phyloP scores from a whole-genome alignment of 495 filamentous ascomycete species.

The Aspergillus homomorphus region DNA sequence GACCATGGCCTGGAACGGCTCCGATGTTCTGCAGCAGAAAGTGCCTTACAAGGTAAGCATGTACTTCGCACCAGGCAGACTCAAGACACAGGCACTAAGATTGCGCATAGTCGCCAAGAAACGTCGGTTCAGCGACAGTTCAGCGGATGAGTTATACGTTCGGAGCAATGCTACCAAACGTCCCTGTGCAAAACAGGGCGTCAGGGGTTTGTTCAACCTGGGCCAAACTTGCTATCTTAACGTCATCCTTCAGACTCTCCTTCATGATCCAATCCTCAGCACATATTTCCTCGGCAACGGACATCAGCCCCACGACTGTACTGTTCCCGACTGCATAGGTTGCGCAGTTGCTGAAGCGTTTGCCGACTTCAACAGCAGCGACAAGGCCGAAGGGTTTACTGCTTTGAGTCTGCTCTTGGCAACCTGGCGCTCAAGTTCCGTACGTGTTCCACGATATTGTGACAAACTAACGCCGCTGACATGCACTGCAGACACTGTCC shows the following conservation, averaged over 20 bases:
- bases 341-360: slow-evolving; percentile 92
- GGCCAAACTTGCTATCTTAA: slow-evolving; percentile 93
- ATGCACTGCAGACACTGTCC: slow-evolving; percentile 63
- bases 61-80: neutral
- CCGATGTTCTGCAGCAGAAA: slow-evolving; percentile 30
- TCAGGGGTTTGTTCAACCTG: slow-evolving; percentile 91
- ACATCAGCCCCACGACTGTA: slow-evolving; percentile 69
- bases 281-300: slow-evolving; percentile 86
- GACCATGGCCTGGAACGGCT: slow-evolving; percentile 78
- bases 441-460: slow-evolving; percentile 22
- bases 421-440: slow-evolving; percentile 69
- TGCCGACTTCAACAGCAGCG: slow-evolving; percentile 77
- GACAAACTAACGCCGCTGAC: neutral
- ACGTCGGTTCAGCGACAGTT: slow-evolving; percentile 28
- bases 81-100: neutral
- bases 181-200: slow-evolving; percentile 47
- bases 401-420: slow-evolving; percentile 75
- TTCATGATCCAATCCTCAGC: slow-evolving; percentile 82
- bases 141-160: slow-evolving; percentile 40
- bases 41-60: slow-evolving; percentile 23
- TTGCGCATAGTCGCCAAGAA: slow-evolving; percentile 20
- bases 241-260: slow-evolving; percentile 79
- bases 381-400: slow-evolving; percentile 79
- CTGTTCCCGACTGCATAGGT: slow-evolving; percentile 65
- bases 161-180: slow-evolving; percentile 43